phyloP scores from a whole-genome alignment of 495 filamentous ascomycete genomes.

The Corynascus novoguineensis region DNA sequence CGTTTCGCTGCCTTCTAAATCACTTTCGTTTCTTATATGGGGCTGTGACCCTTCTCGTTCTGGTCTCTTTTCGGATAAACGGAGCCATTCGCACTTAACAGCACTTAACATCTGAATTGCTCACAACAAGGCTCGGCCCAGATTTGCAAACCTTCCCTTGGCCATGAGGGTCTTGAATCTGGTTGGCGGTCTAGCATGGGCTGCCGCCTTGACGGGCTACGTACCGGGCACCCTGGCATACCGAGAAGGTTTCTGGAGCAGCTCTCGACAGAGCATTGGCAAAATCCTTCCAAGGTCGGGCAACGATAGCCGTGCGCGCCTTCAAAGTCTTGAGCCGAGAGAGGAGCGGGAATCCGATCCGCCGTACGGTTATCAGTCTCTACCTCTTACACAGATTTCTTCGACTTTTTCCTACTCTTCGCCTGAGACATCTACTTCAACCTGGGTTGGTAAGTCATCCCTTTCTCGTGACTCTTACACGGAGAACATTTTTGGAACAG shows the following conservation, averaged over 20 bases:
- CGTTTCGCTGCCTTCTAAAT: background rate
- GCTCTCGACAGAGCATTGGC: constrained; percentile 23
- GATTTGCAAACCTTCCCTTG: background rate
- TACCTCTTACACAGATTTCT: constrained; percentile 14
- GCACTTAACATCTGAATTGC: background rate
- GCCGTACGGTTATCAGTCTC: constrained; percentile 42
- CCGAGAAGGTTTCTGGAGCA: constrained; percentile 23
- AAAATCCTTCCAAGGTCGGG: background rate
- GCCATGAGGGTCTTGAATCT: constrained; percentile 37
- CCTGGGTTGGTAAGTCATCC: background rate
- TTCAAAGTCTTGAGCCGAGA: constrained; percentile 12
- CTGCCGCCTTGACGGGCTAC: constrained; percentile 28
- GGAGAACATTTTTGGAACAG: background rate
- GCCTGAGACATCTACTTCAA: background rate
- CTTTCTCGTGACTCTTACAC: background rate
- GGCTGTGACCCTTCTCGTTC: background rate
- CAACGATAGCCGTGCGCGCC: background rate
- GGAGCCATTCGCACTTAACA: background rate
- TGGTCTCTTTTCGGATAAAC: background rate
- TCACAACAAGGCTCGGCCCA: background rate
- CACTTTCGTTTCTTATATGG: background rate
- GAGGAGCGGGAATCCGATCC: constrained; percentile 30
- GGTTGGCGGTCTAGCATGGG: constrained; percentile 33
- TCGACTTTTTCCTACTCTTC: background rate
- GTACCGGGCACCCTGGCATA: constrained; percentile 28